Base-by-base conservation (phyloP, 108 stramenopile genomes). In the Cyclotella kingstonii region DNA sequence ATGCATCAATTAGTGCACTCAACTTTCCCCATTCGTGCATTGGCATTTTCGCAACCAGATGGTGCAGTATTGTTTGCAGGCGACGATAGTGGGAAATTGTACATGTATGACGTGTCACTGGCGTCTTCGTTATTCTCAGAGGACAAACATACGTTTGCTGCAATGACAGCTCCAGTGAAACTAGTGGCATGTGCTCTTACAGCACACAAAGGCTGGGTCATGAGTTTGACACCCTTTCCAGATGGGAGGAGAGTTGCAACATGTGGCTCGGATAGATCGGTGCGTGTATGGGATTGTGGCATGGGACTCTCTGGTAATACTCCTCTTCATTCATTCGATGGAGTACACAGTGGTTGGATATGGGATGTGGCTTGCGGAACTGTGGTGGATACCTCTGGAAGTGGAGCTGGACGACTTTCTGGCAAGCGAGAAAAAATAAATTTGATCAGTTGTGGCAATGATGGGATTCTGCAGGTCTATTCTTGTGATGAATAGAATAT, bases 211-310 rank as follows among this genome's bases (percentile, higher is more conserved):
- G 68, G 69, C 29, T 76, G 63, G 69, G 44, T 76, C 18, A 70
- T 76, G 75, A 51, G 66, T 54, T 15, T 76, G 25, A 51, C 54
- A 23, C 35, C 75, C 12, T 66, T 76, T 38, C 69, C 69, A 0
- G 75, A 76, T 41, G 75, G 68, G 25, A 70, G 42, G 23, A 40
- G 63, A 21, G 38, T 76, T 7, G 61, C 51, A 1, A 56, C 75
- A 0, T 70, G 68, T 57, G 75, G 75, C 19, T 70, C 75, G 7
- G 75, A 76, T 56, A 35, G 68, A 51, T 50, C 54, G 2, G 75
- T 76, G 3, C 51, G 51, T 26, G 69, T 76, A 11, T 76, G 75
- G 75, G 75, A 76, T 59, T 70, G 68, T 58, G 63, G 75, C 0
- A 70, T 50, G 68, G 73, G 73, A 42, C 66, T 74, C 18, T 59